phyloP scores from a whole-genome alignment of 768 basidiomycete species.

The Panaeolus cyanescens region DNA sequence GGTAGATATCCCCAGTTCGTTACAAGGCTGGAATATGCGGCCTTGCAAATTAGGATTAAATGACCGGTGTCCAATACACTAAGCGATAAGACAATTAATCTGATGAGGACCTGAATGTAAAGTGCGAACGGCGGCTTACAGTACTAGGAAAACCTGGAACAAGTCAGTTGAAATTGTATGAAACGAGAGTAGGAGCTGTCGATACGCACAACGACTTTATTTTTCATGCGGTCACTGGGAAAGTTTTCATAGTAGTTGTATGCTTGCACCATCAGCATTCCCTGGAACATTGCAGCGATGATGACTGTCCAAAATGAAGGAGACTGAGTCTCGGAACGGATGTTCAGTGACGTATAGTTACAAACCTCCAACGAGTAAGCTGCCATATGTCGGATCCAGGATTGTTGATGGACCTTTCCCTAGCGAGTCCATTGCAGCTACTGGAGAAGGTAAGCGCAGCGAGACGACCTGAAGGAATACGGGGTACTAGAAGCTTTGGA shows the following conservation, averaged over 20 bases:
- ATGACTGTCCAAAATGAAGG: background rate
- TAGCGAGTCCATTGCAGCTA: background rate
- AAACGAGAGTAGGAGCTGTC: background rate
- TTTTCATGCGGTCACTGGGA: background rate
- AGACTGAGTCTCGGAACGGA: too few relatives aligned
- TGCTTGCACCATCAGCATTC: background rate
- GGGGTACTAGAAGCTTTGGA: too few relatives aligned
- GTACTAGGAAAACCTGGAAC: background rate
- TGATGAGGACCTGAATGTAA: too few relatives aligned
- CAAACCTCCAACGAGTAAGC: background rate
- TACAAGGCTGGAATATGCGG: background rate
- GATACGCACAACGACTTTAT: background rate
- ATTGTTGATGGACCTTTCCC: background rate
- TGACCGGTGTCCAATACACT: background rate
- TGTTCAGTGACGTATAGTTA: background rate
- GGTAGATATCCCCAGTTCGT: background rate
- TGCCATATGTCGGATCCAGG: background rate
- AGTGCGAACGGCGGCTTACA: background rate
- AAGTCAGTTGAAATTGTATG: background rate
- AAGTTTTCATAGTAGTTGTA: background rate
- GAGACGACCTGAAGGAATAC: too few relatives aligned
- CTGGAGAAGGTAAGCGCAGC: too few relatives aligned
- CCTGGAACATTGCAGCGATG: background rate
- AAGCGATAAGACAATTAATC: too few relatives aligned
- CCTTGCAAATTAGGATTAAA: background rate